Conservation (phyloP, 2,329 filamentous ascomycete genomes). For the Cucurbitaria berberidis region DNA sequence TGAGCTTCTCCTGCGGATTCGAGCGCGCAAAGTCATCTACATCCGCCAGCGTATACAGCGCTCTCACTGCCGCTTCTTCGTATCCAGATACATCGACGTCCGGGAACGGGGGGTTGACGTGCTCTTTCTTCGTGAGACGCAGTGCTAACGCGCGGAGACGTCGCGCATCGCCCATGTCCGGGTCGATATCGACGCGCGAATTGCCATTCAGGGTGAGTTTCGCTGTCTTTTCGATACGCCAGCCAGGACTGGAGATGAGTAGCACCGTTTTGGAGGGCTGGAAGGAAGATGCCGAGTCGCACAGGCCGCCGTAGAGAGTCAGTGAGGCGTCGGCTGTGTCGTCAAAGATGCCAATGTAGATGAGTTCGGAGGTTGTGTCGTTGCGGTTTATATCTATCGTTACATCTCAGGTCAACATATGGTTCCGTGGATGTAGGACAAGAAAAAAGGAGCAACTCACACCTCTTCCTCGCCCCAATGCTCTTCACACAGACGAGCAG, state of each 20-base stretch:
- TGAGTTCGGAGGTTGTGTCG: slow-evolving; percentile 52
- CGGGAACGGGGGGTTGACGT: slow-evolving; percentile 58
- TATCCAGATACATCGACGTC: slow-evolving; percentile 35
- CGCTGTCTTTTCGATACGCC: slow-evolving; percentile 46
- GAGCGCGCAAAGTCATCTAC: slow-evolving; percentile 50
- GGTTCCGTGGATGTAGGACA: too few relatives aligned
- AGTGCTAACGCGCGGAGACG: slow-evolving; percentile 61
- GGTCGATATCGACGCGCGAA: slow-evolving; percentile 63
- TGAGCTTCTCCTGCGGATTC: slow-evolving; percentile 43
- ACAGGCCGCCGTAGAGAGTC: slow-evolving; percentile 62
- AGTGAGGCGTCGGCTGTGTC: slow-evolving; percentile 61
- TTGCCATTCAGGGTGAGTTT: slow-evolving; percentile 50
- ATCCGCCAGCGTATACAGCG: slow-evolving; percentile 53
- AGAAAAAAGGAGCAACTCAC: slow-evolving; percentile 33
- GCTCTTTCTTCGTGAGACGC: slow-evolving; percentile 57
- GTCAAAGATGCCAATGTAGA: slow-evolving; percentile 63
- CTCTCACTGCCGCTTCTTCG: slow-evolving; percentile 35
- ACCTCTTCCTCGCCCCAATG: slow-evolving; percentile 59
- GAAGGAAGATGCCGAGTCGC: slow-evolving; percentile 55
- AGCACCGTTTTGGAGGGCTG: slow-evolving; percentile 57
- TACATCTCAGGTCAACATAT: background rate
- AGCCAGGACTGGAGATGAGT: slow-evolving; percentile 56
- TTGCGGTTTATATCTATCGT: slow-evolving; percentile 57
- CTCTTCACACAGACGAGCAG: slow-evolving; percentile 65
- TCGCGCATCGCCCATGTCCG: slow-evolving; percentile 58